Evolutionary conservation across 306 rosid species (phyloP).

Genomic region (Corylus americana): DNA sequence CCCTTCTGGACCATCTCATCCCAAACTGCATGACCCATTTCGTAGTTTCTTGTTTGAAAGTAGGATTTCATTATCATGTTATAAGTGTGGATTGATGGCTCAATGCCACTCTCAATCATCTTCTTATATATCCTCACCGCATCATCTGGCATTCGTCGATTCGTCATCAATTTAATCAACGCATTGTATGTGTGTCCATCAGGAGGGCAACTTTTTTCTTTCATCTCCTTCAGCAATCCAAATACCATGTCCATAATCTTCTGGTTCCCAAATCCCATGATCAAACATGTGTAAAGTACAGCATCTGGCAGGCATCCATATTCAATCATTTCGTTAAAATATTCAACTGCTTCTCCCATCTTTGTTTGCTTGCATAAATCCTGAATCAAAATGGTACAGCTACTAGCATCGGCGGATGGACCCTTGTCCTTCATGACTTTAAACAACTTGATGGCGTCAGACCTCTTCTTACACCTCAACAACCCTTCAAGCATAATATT

Average conservation of each 20-base stretch:
- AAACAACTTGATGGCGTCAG: constrained; percentile 82
- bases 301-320: constrained; percentile 62
- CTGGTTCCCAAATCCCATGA: constrained; percentile 81
- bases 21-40: constrained; percentile 67
- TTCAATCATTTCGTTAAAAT: constrained; percentile 59
- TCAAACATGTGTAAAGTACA: constrained; percentile 72
- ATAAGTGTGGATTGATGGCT: constrained; percentile 78
- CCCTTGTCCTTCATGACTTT: constrained; percentile 90
- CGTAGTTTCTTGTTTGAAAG: constrained; percentile 62
- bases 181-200: constrained; percentile 79
- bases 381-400: constrained; percentile 67
- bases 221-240: constrained; percentile 64
- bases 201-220: constrained; percentile 56
- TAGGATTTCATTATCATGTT: constrained; percentile 92
- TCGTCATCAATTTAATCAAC: constrained; percentile 74
- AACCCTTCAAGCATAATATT: constrained; percentile 82
- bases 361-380: constrained; percentile 67
- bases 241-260: constrained; percentile 69
- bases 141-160: constrained; percentile 76
- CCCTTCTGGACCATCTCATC: constrained; percentile 73
- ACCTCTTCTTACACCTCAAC: constrained; percentile 67
- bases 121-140: constrained; percentile 68
- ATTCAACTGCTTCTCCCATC: constrained; percentile 68
- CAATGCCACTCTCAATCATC: constrained; percentile 64
- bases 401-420: constrained; percentile 62